Evolutionary conservation across 2,329 filamentous ascomycete species (phyloP).

Genomic region (Knoxdaviesia capensis): DNA sequence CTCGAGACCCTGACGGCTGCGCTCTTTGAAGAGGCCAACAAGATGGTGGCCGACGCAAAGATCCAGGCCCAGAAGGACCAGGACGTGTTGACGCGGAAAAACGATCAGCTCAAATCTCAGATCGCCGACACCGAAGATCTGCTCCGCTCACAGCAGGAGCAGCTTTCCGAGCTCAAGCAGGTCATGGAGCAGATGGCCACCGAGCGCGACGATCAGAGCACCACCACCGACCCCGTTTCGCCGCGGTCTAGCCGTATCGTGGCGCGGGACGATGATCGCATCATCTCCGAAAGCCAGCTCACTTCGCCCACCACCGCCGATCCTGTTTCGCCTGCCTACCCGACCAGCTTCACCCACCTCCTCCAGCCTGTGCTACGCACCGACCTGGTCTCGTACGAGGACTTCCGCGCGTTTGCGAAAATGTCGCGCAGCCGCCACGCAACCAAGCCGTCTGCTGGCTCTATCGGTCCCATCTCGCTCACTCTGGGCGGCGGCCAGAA

Average conservation of each 20-base stretch:
- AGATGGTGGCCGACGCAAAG: slow-evolving; percentile 76
- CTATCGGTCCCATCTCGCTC: slow-evolving; percentile 25
- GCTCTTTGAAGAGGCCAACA: slow-evolving; percentile 96
- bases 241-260: slow-evolving; percentile 58
- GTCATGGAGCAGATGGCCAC: slow-evolving; percentile 77
- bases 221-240: slow-evolving; percentile 46
- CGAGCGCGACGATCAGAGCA: slow-evolving; percentile 51
- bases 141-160: slow-evolving; percentile 78
- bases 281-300: slow-evolving; percentile 11
- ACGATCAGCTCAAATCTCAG: slow-evolving; percentile 71
- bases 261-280: slow-evolving; percentile 22
- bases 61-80: slow-evolving; percentile 75
- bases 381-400: slow-evolving; percentile 63
- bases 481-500: slow-evolving; percentile 4
- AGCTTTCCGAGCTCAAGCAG: slow-evolving; percentile 72
- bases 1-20: slow-evolving; percentile 77
- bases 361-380: slow-evolving; percentile 66
- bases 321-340: slow-evolving; percentile 30
- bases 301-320: slow-evolving; percentile 2
- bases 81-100: slow-evolving; percentile 62
- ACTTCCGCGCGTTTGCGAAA: slow-evolving; percentile 62
- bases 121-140: slow-evolving; percentile 72
- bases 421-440: slow-evolving; percentile 39
- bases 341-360: slow-evolving; percentile 61
- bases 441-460: slow-evolving; percentile 51